Base-by-base conservation (phyloP, 2,329 filamentous ascomycete genomes). In the Aspergillus oerlinghausenensis region DNA sequence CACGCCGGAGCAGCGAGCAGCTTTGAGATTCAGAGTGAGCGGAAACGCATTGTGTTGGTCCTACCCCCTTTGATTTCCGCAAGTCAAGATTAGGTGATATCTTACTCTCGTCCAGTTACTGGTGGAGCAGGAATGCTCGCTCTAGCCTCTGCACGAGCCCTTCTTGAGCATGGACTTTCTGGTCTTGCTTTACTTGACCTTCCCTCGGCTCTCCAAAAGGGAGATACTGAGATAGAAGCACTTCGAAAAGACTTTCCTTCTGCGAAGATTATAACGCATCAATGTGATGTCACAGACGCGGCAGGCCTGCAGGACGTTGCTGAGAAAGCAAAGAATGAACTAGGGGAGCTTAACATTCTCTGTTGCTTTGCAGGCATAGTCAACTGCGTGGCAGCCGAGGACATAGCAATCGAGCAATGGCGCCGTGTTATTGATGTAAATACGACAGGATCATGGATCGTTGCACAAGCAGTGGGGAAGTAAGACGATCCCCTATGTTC, bases 281-380 rank as follows among this genome's bases (percentile, higher is more conserved):
- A 74, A 8, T 82, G 87, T 21, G 82, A 90, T 63, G 84, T 89
- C 3, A 86, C 85, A 0, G 77, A 82, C 52, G 78, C 77, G 23
- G 67, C 66, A 2, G 59, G 49, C 2, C 51, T 67, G 45, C 43
- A 58, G n/a, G 55, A 49, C 3, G 60, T 56, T 1, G 60, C 64
- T 1, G 49, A 60, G 28, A 50, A 49, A 4, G 54, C 58, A 4
- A 57, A 57, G 19, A 55, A 58, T 4, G 52, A 72, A 0, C 72
- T 86, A 1, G 83, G 83, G 1, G 72, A 73, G 21, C 64, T 88
- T 1, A 76, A 83, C 57, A 80, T 82, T 47, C 73, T 88, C 1
- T 79, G 84, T 61, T 85, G 83, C 62, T 88, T 88, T 64, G 88
- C 87, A 0, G 88, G 88, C 7, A 80, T 90, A 0, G 88, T 90